phyloP scores from a whole-genome alignment of 805 yeast genomes.

The Suhomyces sp. region DNA sequence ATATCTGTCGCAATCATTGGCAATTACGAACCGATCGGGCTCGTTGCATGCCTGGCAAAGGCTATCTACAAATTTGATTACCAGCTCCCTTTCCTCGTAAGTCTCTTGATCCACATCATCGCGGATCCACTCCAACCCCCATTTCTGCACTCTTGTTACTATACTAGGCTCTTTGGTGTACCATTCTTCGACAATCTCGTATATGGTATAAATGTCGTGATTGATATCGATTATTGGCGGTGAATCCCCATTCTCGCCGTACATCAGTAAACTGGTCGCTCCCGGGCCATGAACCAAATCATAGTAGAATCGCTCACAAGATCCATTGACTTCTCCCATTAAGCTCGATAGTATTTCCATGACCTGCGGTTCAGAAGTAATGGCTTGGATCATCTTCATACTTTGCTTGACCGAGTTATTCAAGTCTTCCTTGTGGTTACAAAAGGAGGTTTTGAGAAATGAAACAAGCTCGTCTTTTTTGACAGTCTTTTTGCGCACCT shows the following conservation, averaged over 20 bases:
- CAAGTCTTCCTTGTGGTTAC: slow-evolving; percentile 1
- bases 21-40: slow-evolving; percentile 8
- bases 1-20: slow-evolving; percentile 12
- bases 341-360: slow-evolving; percentile 4
- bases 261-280: background rate
- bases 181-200: slow-evolving; percentile 15
- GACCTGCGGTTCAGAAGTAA: background rate
- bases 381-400: background rate
- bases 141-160: slow-evolving; percentile 8
- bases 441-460: slow-evolving; percentile 1
- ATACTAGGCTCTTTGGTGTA: slow-evolving; percentile 10
- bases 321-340: background rate
- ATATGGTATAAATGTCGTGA: slow-evolving; percentile 12
- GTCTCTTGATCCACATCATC: slow-evolving; percentile 15
- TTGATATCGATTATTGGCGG: slow-evolving; percentile 10
- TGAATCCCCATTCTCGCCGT: background rate
- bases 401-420: slow-evolving; percentile 2
- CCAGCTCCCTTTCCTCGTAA: slow-evolving; percentile 9
- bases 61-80: slow-evolving; percentile 10
- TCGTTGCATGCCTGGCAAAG: slow-evolving; percentile 8
- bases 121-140: slow-evolving; percentile 14
- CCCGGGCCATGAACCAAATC: slow-evolving; percentile 2
- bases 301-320: slow-evolving; percentile 3
- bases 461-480: background rate
- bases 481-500: background rate